Percentiles rank a stretch among this genome's conserved stretches.
Conservation (phyloP, 306 rosid genomes). For the Lablab purpureus region DNA sequence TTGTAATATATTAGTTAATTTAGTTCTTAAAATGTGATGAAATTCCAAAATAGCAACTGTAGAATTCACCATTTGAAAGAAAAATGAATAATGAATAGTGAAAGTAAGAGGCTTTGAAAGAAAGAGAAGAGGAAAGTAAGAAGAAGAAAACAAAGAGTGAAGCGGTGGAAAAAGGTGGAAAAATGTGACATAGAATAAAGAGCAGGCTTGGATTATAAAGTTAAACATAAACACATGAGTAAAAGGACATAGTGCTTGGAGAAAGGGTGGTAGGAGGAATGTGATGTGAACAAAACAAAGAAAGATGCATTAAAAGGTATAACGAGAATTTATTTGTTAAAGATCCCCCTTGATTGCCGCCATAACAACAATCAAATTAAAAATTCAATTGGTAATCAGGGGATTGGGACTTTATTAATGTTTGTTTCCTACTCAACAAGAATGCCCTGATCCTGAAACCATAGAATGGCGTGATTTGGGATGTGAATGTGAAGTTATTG, state of each 20-base stretch:
- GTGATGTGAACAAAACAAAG: conserved; percentile 18
- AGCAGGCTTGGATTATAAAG: not conserved
- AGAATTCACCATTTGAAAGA: not conserved
- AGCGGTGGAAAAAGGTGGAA: not conserved
- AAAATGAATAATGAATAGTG: not conserved
- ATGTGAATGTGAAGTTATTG: not conserved
- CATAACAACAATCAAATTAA: conserved; percentile 35
- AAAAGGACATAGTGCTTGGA: conserved; percentile 51
- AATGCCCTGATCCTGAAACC: not conserved
- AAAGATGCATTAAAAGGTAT: not conserved
- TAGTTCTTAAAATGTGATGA: not conserved
- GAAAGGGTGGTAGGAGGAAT: conserved; percentile 41
- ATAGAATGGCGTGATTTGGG: conserved; percentile 13
- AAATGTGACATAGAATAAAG: not conserved
- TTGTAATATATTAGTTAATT: not conserved
- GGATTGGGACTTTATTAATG: conserved; percentile 1
- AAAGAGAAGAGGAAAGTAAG: not conserved
- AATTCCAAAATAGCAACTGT: not conserved
- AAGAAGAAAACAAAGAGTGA: not conserved
- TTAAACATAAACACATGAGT: not conserved
- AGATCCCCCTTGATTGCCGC: conserved; percentile 45
- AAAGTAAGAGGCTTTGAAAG: not conserved
- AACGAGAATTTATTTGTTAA: conserved; percentile 17
- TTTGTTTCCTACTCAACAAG: conserved; percentile 8
- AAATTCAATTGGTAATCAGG: conserved; percentile 29